Evolutionary conservation across 441 rosid genomes (phyloP).

Genomic region (Gossypium davidsonii): DNA sequence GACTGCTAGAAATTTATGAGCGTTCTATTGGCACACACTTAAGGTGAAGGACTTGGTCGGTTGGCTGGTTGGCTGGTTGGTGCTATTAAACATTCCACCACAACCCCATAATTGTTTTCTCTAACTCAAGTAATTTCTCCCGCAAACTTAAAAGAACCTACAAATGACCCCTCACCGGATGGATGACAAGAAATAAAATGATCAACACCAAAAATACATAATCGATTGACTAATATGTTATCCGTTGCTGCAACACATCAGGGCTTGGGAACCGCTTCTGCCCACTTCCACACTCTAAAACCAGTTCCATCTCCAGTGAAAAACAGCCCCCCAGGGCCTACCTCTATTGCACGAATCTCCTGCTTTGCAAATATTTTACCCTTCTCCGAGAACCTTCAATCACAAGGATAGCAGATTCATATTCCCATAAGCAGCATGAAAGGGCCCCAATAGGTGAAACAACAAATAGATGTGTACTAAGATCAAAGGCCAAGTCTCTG

Average conservation of each 20-base stretch:
- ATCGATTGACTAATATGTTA: neutral
- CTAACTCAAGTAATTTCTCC: conserved; percentile 14
- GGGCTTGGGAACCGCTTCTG: conserved; percentile 32
- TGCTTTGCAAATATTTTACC: conserved; percentile 83
- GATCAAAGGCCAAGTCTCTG: neutral
- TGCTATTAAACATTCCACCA: conserved; percentile 11
- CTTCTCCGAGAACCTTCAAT: conserved; percentile 71
- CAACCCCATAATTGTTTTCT: conserved; percentile 28
- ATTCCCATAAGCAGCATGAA: neutral
- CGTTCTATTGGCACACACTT: conserved; percentile 7
- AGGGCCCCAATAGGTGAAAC: neutral
- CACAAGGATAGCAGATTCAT: conserved; percentile 3
- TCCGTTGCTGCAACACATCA: conserved; percentile 15
- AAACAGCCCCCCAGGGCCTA: conserved; percentile 79
- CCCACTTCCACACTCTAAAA: conserved; percentile 86
- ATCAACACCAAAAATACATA: neutral
- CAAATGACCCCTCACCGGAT: conserved; percentile 10
- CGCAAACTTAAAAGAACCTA: conserved; percentile 12
- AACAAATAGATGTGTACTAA: neutral
- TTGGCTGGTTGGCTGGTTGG: neutral
- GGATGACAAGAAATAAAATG: conserved; percentile 4
- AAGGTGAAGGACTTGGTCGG: neutral
- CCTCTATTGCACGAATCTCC: conserved; percentile 79
- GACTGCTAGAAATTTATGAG: neutral
- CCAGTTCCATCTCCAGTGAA: conserved; percentile 96